phyloP scores from a whole-genome alignment of 2,329 filamentous ascomycete genomes.

The Penicillium italicum region DNA sequence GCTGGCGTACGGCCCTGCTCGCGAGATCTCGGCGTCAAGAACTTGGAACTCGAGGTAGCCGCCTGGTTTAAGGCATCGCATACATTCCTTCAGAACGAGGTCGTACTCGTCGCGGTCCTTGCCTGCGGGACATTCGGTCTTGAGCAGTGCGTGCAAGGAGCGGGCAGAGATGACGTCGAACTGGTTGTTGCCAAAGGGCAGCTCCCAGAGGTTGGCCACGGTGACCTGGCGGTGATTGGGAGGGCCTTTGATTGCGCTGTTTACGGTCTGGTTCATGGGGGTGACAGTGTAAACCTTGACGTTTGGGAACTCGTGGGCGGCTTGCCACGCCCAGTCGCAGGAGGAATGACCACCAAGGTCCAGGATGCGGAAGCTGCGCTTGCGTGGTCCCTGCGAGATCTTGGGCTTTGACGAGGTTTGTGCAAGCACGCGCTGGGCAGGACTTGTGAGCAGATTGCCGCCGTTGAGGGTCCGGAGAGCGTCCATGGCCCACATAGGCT shows the following conservation, averaged over 20 bases:
- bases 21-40: constrained; percentile 85
- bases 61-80: constrained; percentile 86
- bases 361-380: constrained; percentile 63
- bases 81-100: constrained; percentile 76
- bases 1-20: constrained; percentile 72
- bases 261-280: constrained; percentile 68
- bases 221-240: constrained; percentile 80
- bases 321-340: constrained; percentile 95
- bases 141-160: constrained; percentile 79
- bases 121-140: constrained; percentile 60
- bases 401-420: constrained; percentile 21
- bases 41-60: constrained; percentile 89
- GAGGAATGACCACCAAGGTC: constrained; percentile 81
- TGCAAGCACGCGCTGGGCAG: constrained; percentile 41
- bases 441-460: constrained; percentile 57
- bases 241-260: constrained; percentile 75
- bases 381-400: constrained; percentile 19
- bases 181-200: constrained; percentile 80
- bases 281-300: constrained; percentile 85
- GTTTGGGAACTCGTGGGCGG: constrained; percentile 78
- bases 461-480: constrained; percentile 59
- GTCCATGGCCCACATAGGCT: constrained; percentile 60
- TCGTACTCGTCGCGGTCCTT: constrained; percentile 82
- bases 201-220: constrained; percentile 69
- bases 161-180: constrained; percentile 92